These are phyloP conservation scores for Rhodotorula kratochvilovae DNA, from an alignment of 768 basidiomycete species.

Conservation along the genomic window DNA sequence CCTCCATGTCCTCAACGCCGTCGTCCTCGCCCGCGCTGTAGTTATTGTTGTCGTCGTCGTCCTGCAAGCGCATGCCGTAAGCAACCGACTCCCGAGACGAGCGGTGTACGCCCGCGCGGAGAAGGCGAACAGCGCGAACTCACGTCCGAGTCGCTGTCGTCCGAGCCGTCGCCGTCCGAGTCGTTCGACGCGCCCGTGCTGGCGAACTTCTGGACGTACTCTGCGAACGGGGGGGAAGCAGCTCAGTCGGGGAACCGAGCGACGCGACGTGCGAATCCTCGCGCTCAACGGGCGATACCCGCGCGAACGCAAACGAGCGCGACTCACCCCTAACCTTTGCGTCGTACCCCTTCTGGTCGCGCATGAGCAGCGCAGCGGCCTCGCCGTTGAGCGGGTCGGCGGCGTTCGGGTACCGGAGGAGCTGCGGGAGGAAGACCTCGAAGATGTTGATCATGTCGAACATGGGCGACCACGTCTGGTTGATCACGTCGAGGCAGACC, in stretches of 20 bases:
- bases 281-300: too few relatives aligned
- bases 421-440: constrained; percentile 93
- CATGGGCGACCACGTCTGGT: constrained; percentile 99
- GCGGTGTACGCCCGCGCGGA: too few relatives aligned
- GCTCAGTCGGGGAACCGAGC: too few relatives aligned
- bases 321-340: constrained; percentile 79
- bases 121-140: too few relatives aligned
- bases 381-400: constrained; percentile 97
- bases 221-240: too few relatives aligned
- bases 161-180: constrained; percentile 57
- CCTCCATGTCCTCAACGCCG: constrained; percentile 47
- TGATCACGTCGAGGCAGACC: constrained; percentile 96
- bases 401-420: constrained; percentile 95
- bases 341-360: constrained; percentile 94
- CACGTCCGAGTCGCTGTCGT: constrained; percentile 55
- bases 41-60: constrained; percentile 66
- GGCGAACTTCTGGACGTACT: constrained; percentile 93
- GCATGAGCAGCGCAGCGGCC: constrained; percentile 93
- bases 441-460: constrained; percentile 99
- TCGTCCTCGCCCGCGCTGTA: constrained; percentile 64
- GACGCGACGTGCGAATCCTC: too few relatives aligned
- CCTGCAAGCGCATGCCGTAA: constrained; percentile 48
- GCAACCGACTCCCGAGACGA: too few relatives aligned
- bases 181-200: constrained; percentile 81
- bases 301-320: too few relatives aligned